Conservation (phyloP, 1,284 basidiomycete genomes). For the Trichosporon sp. region DNA sequence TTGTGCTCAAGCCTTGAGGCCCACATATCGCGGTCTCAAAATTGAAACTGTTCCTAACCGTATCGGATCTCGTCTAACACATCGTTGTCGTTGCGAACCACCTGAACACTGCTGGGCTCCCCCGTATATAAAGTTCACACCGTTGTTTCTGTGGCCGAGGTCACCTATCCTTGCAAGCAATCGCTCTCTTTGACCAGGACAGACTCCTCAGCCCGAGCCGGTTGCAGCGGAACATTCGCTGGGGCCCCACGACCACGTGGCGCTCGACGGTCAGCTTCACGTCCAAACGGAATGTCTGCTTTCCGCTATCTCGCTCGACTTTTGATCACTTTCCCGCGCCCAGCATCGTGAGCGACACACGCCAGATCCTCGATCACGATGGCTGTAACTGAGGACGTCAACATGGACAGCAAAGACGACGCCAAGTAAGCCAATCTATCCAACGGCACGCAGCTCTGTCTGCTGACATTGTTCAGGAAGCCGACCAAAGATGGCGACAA, state of each 20-base stretch:
- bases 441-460: not conserved
- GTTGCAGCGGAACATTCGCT: not conserved
- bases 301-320: not conserved
- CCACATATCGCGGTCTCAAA: not conserved
- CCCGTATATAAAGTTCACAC: too few species aligned
- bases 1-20: not conserved
- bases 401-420: not conserved
- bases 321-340: not conserved
- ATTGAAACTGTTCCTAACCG: not conserved
- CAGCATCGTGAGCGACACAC: not conserved
- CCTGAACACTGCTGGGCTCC: too few species aligned
- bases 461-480: not conserved
- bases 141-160: not conserved
- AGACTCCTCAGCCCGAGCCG: not conserved
- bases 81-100: too few species aligned
- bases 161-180: not conserved
- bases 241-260: slow-evolving; percentile 1
- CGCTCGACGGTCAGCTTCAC: not conserved
- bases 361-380: not conserved
- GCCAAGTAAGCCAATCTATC: not conserved
- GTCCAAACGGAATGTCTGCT: not conserved
- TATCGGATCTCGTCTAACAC: not conserved
- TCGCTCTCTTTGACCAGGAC: too few species aligned
- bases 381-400: not conserved
- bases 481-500: not conserved